phyloP scores from a whole-genome alignment of 2,329 filamentous ascomycete species.

The Pseudogymnoascus sp. region DNA sequence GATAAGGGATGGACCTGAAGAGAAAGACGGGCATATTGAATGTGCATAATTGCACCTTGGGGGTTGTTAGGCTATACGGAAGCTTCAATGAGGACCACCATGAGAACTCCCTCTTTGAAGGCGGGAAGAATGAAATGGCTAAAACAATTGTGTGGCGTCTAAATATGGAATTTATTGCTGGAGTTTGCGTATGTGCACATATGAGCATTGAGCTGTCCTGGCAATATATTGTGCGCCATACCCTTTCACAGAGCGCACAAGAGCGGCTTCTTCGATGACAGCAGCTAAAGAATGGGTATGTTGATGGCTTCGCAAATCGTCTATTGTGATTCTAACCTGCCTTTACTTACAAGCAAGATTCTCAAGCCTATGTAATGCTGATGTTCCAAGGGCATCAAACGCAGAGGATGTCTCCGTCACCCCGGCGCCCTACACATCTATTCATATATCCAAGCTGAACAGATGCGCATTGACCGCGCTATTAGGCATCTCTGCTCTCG shows the following conservation, averaged over 20 bases:
- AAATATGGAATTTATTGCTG: background rate
- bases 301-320: background rate
- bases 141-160: background rate
- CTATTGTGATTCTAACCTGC: background rate
- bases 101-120: background rate
- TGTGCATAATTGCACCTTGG: background rate
- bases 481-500: slow-evolving; percentile 38
- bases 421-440: background rate
- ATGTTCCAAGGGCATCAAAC: background rate
- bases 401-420: background rate
- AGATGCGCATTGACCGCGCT: slow-evolving; percentile 54
- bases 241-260: background rate
- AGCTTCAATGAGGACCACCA: background rate
- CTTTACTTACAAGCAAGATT: background rate
- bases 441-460: slow-evolving; percentile 5
- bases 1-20: background rate
- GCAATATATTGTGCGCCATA: background rate
- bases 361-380: background rate
- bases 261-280: background rate
- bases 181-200: background rate
- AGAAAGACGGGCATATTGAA: background rate
- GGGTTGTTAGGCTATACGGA: background rate
- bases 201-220: background rate
- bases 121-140: background rate
- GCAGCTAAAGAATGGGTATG: background rate